Percentiles rank a stretch among this genome's conserved stretches.
phyloP scores from a whole-genome alignment of 2,329 filamentous ascomycete genomes.

The Sporothrix brasiliensis region DNA sequence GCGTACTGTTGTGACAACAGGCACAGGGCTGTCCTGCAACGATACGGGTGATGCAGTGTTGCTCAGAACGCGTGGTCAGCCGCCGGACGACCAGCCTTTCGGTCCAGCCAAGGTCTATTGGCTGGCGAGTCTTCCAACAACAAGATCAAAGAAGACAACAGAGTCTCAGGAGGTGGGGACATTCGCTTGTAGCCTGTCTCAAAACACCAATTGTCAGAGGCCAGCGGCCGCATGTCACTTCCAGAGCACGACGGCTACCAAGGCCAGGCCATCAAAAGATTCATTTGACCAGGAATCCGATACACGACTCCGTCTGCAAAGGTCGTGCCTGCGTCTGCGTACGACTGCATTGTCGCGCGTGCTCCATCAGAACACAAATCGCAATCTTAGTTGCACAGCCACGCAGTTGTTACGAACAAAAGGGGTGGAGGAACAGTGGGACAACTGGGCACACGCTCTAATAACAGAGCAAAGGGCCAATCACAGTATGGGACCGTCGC shows the following conservation, averaged over 20 bases:
- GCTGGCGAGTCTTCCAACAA: constrained; percentile 6
- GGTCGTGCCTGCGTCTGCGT: neutral
- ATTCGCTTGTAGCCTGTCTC: neutral
- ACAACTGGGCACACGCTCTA: neutral
- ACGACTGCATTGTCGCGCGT: neutral
- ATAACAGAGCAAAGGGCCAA: constrained; percentile 1
- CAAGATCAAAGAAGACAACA: neutral
- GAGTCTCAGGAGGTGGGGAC: neutral
- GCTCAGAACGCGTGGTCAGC: constrained; percentile 11
- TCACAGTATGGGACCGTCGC: neutral
- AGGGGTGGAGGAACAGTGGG: neutral
- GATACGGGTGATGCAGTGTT: neutral
- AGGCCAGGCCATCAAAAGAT: neutral
- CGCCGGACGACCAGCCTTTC: constrained; percentile 8
- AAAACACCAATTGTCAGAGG: constrained; percentile 32
- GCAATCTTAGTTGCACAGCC: constrained; percentile 28
- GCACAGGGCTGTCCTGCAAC: neutral
- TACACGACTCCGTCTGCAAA: too few relatives aligned
- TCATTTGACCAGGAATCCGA: neutral
- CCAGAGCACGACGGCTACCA: neutral
- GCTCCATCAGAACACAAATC: constrained; percentile 2
- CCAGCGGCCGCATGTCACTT: constrained; percentile 7
- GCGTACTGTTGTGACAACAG: neutral
- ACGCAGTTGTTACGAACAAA: constrained; percentile 18
- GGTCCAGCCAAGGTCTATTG: constrained; percentile 25